These are phyloP conservation scores for Juglanconis oblonga DNA, from an alignment of 2,329 filamentous ascomycete genomes.

Conservation along the genomic window DNA sequence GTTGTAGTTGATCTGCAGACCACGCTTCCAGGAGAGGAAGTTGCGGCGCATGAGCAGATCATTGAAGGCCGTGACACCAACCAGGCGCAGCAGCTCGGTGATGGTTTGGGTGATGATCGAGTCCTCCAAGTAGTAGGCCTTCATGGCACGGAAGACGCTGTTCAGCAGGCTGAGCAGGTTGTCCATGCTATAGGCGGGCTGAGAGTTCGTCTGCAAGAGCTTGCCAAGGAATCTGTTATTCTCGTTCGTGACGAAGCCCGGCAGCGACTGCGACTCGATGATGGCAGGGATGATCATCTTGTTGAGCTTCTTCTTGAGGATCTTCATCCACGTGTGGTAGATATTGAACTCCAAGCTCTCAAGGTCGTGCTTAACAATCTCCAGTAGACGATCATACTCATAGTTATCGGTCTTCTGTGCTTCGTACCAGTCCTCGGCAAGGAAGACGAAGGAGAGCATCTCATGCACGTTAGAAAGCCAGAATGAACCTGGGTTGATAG, in stretches of 20 bases:
- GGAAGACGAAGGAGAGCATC: constrained; percentile 99
- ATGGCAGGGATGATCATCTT: constrained; percentile 99
- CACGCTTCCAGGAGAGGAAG: constrained; percentile 99
- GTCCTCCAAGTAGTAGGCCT: constrained; percentile 95
- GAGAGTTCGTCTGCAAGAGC: constrained; percentile 83
- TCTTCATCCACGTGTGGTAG: constrained; percentile 99
- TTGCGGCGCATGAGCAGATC: constrained; percentile 96
- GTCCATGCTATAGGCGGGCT: constrained; percentile 99
- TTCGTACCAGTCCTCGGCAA: constrained; percentile 99
- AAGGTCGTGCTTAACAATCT: constrained; percentile 98
- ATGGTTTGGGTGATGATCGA: constrained; percentile 94
- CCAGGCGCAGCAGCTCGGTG: constrained; percentile 86
- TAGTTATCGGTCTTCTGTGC: constrained; percentile 99
- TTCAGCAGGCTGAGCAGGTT: constrained; percentile 93
- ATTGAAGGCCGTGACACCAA: constrained; percentile 97
- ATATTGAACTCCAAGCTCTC: constrained; percentile 99
- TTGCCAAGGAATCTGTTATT: constrained; percentile 98
- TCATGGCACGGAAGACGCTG: constrained; percentile 98
- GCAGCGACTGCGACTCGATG: constrained; percentile 96
- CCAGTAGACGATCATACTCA: constrained; percentile 93
- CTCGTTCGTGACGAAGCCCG: constrained; percentile 97
- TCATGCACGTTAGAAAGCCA: constrained; percentile 99
- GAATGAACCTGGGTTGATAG: constrained; percentile 95
- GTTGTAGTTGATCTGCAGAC: constrained; percentile 99
- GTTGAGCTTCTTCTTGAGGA: constrained; percentile 96